A percentile compares a stretch with the other conserved stretches of the same genome.
phyloP scores from a whole-genome alignment of 2,329 filamentous ascomycete genomes.

The Venturia pyrina region DNA sequence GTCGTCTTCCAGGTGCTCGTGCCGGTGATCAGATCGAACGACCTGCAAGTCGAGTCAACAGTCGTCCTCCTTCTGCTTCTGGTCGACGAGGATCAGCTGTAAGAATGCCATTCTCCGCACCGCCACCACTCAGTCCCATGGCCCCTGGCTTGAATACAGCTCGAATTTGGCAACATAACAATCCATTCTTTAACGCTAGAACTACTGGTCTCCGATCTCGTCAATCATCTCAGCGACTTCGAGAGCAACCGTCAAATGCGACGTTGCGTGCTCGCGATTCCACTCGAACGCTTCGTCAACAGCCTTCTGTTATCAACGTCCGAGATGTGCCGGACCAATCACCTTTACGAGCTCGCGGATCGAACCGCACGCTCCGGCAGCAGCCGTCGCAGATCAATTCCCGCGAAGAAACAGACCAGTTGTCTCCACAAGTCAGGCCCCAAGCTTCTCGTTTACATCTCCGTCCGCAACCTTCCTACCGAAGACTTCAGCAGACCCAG shows the following conservation, averaged over 20 bases:
- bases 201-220: constrained; percentile 16
- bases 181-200: constrained; percentile 8
- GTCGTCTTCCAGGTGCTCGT: constrained; percentile 13
- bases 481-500: background rate
- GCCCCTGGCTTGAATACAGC: constrained; percentile 23
- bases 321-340: constrained; percentile 1
- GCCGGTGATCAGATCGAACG: constrained; percentile 27
- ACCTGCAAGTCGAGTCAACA: constrained; percentile 25
- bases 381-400: constrained; percentile 20
- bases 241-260: constrained; percentile 26
- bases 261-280: constrained; percentile 1
- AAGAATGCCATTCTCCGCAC: constrained; percentile 22
- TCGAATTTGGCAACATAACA: background rate
- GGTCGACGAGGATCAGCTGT: constrained; percentile 25
- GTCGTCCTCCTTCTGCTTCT: constrained; percentile 26
- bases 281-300: constrained; percentile 17
- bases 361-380: constrained; percentile 17
- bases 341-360: background rate
- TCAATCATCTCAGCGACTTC: constrained; percentile 23
- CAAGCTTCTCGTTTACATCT: constrained; percentile 28
- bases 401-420: constrained; percentile 19
- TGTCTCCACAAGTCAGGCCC: constrained; percentile 21
- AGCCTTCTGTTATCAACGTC: constrained; percentile 24
- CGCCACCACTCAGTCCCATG: constrained; percentile 5
- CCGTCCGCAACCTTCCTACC: constrained; percentile 23